phyloP scores from a whole-genome alignment of 1,284 basidiomycete species.

The Mrakiaceae sp. region DNA sequence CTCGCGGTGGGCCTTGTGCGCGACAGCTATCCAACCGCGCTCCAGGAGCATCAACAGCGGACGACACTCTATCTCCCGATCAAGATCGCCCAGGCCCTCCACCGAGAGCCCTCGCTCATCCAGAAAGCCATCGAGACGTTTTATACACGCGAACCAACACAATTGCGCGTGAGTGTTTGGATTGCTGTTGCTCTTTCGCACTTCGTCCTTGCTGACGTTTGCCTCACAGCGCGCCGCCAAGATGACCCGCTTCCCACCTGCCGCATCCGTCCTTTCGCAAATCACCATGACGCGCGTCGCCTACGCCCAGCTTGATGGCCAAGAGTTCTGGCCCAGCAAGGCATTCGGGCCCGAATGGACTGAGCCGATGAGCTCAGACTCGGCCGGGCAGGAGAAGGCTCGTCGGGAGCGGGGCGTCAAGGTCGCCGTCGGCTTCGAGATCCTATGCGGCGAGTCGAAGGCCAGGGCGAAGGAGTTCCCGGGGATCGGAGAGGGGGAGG shows the following conservation, averaged over 20 bases:
- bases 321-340: slow-evolving; percentile 84
- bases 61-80: slow-evolving; percentile 69
- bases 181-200: neutral
- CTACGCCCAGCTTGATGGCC: slow-evolving; percentile 82
- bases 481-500: slow-evolving; percentile 15
- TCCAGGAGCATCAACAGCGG: slow-evolving; percentile 60
- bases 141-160: slow-evolving; percentile 80
- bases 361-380: slow-evolving; percentile 25
- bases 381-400: neutral
- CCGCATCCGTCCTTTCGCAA: slow-evolving; percentile 45
- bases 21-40: slow-evolving; percentile 55
- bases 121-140: slow-evolving; percentile 81
- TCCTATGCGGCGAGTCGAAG: slow-evolving; percentile 75
- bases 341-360: slow-evolving; percentile 54
- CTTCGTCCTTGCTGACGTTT: neutral
- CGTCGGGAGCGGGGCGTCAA: slow-evolving; percentile 71
- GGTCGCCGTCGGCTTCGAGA: slow-evolving; percentile 87
- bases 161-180: slow-evolving; percentile 56
- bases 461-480: slow-evolving; percentile 29
- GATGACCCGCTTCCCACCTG: slow-evolving; percentile 77
- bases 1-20: neutral
- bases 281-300: slow-evolving; percentile 74
- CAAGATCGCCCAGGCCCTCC: slow-evolving; percentile 62
- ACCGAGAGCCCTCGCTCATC: slow-evolving; percentile 53
- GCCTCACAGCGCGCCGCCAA: slow-evolving; percentile 61